Evolutionary conservation across 2,329 filamentous ascomycete species (phyloP).

Genomic region (Exophiala aquamarina): DNA sequence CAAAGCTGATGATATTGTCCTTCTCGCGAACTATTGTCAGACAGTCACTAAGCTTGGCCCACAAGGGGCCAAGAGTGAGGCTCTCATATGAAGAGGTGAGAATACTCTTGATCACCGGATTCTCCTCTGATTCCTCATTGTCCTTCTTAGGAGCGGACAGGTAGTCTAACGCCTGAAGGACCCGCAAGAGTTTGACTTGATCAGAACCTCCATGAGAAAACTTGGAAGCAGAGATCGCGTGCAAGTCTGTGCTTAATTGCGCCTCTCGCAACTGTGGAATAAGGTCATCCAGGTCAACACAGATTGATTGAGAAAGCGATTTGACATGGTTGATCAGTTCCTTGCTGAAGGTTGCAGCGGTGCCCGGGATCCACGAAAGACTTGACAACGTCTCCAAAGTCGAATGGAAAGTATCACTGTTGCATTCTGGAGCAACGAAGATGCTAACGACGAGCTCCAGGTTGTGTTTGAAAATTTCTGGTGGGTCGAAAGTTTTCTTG

Average conservation of each 20-base stretch:
- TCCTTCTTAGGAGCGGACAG: constrained; percentile 79
- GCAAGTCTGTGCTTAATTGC: constrained; percentile 86
- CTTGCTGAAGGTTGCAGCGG: constrained; percentile 86
- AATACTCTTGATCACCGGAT: constrained; percentile 71
- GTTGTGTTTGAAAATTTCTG: constrained; percentile 83
- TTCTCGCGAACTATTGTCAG: constrained; percentile 84
- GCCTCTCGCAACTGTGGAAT: constrained; percentile 84
- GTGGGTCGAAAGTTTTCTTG: constrained; percentile 71
- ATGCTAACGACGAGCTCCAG: constrained; percentile 94
- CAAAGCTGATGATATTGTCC: constrained; percentile 95
- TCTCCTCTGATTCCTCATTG: constrained; percentile 52
- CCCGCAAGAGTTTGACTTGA: constrained; percentile 90
- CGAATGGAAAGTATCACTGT: constrained; percentile 96
- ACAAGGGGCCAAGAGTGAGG: constrained; percentile 83
- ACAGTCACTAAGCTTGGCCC: constrained; percentile 88
- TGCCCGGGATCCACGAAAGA: constrained; percentile 85
- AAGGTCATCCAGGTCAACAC: constrained; percentile 80
- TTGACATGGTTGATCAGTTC: constrained; percentile 89
- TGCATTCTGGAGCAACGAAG: constrained; percentile 92
- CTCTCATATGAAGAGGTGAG: constrained; percentile 88
- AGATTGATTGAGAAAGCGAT: constrained; percentile 77
- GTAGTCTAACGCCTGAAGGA: constrained; percentile 91
- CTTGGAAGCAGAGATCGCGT: constrained; percentile 88
- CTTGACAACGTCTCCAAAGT: constrained; percentile 99
- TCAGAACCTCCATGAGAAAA: constrained; percentile 96